These are phyloP conservation scores for Thoreauomyces humboldtii DNA, from an alignment of 192 early-diverging fungal genomes.

Conservation along the genomic window DNA sequence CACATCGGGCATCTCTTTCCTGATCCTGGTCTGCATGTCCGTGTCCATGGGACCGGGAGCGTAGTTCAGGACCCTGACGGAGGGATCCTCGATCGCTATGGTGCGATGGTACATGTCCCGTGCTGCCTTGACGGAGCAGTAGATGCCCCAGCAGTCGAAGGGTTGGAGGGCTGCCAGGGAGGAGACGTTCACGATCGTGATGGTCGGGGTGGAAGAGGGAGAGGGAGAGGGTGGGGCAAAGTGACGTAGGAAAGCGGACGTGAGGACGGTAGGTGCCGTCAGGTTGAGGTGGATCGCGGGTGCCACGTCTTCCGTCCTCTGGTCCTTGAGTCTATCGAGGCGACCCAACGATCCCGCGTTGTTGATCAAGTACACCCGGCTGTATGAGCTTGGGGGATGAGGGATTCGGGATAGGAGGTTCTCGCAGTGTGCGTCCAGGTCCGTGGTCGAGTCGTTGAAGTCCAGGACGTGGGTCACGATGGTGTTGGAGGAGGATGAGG, in stretches of 20 bases:
- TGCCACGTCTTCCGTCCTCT: conserved; percentile 13
- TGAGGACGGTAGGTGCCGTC: conserved; percentile 32
- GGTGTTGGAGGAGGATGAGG: background rate
- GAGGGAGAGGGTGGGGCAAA: conserved; percentile 8
- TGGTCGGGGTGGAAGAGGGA: background rate
- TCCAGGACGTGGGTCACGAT: conserved; percentile 17
- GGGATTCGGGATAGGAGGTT: background rate
- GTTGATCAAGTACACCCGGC: conserved; percentile 56
- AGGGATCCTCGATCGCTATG: conserved; percentile 67
- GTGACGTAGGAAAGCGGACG: conserved; percentile 26
- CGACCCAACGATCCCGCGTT: conserved; percentile 75
- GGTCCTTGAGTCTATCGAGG: conserved; percentile 38
- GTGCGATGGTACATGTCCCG: conserved; percentile 72
- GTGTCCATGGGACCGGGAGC: conserved; percentile 87
- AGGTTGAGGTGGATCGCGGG: conserved; percentile 32
- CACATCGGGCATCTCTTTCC: conserved; percentile 56
- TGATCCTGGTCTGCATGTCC: conserved; percentile 75
- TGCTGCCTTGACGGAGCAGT: conserved; percentile 78
- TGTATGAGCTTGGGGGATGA: conserved; percentile 5
- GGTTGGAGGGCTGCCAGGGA: conserved; percentile 66
- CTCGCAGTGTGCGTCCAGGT: conserved; percentile 19
- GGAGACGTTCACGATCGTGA: conserved; percentile 72
- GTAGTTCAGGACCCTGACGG: conserved; percentile 71
- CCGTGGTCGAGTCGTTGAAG: background rate
- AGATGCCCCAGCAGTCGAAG: conserved; percentile 77